Evolutionary conservation across 192 early-diverging fungal species (phyloP).

Genomic region (Coemansia sp.): DNA sequence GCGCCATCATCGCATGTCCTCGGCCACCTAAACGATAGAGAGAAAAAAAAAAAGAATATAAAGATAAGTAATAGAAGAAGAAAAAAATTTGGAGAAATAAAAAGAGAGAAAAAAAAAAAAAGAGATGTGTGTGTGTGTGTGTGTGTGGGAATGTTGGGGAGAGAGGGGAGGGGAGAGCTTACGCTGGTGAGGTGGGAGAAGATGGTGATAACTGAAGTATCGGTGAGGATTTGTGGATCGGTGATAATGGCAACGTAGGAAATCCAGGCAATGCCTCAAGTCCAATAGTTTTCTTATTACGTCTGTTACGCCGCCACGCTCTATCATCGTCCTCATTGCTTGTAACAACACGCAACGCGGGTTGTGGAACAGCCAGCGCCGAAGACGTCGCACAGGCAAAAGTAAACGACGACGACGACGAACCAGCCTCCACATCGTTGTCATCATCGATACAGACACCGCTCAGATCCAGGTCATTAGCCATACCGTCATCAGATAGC

Average conservation of each 20-base stretch:
- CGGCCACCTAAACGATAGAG: background rate
- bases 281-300: slow-evolving; percentile 1
- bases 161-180: background rate
- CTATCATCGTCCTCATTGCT: background rate
- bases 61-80: slow-evolving; percentile 5
- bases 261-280: slow-evolving; percentile 12
- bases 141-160: too few species aligned
- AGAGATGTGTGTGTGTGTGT: background rate
- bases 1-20: slow-evolving; percentile 35
- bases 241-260: slow-evolving; percentile 42
- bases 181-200: background rate
- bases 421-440: too few species aligned
- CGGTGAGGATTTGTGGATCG: slow-evolving; percentile 29
- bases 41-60: background rate
- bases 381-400: too few species aligned
- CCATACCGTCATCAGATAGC: background rate
- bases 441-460: background rate
- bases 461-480: background rate
- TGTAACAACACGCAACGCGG: background rate
- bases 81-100: background rate
- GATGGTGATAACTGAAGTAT: slow-evolving; percentile 8
- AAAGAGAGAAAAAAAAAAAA: background rate
- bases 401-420: too few species aligned
- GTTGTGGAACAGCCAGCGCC: too few species aligned
- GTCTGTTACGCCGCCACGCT: background rate